These are phyloP conservation scores for Microbotryum intermedium DNA, from an alignment of 1,284 basidiomycete genomes.

Conservation along the genomic window DNA sequence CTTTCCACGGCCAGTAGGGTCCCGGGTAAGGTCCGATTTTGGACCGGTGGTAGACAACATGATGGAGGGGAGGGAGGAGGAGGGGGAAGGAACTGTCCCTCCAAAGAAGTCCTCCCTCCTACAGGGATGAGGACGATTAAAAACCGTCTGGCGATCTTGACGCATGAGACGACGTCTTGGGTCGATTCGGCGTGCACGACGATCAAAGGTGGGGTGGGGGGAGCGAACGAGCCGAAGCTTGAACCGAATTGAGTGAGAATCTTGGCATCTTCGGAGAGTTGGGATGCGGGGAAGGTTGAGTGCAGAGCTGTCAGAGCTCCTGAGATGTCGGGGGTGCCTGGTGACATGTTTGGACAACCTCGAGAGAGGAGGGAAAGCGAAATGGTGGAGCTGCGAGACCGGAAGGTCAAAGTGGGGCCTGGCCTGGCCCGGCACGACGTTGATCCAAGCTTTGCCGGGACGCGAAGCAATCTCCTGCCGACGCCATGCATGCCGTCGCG, in stretches of 20 bases:
- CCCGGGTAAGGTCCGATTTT: background rate
- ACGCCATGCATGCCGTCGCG: too few species aligned
- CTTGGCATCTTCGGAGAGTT: constrained; percentile 15
- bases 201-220: constrained; percentile 8
- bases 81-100: constrained; percentile 49
- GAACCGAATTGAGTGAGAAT: constrained; percentile 9
- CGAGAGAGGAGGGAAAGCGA: too few species aligned
- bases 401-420: too few species aligned
- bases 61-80: background rate
- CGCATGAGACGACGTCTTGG: constrained; percentile 55
- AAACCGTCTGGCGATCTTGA: constrained; percentile 55
- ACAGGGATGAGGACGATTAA: constrained; percentile 57
- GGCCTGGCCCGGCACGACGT: too few species aligned
- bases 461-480: too few species aligned
- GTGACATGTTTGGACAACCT: too few species aligned
- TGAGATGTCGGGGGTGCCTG: too few species aligned
- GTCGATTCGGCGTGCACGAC: constrained; percentile 18
- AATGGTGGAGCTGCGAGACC: too few species aligned
- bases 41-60: constrained; percentile 9
- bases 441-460: too few species aligned
- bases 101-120: constrained; percentile 58
- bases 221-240: constrained; percentile 9
- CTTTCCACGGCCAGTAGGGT: background rate
- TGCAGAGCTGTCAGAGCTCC: constrained; percentile 3
- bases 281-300: constrained; percentile 3